Evolutionary conservation across 1,284 basidiomycete species (phyloP), one percentile per base, ranked within the genome.

Genomic region (Albatrellus sp.): DNA sequence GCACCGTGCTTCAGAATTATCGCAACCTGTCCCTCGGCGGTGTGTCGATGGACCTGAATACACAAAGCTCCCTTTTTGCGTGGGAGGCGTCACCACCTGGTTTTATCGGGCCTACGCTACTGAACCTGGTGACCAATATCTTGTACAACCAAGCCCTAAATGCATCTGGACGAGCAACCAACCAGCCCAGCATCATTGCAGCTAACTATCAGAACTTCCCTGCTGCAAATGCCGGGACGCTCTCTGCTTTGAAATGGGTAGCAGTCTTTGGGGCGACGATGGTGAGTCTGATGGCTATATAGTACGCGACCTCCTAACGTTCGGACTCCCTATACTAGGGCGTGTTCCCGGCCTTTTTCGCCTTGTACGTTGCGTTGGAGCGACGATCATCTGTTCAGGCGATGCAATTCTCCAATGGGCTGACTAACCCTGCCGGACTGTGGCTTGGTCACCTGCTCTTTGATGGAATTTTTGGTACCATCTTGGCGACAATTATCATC

Each of bases 361-460:
- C 80, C 8, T 58, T 90, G 11, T 90, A 89, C 57, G 80, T 86
- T 5, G 74, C 75, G 13, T 73, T 69, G 50, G 83, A 82, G 56
- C 73, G 75, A 24, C 68, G 69, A 37, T 80, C 77, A 7, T 75
- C 73, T 35, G 82, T 80, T 2, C 84, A 80, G 60, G 82, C 80
- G 5, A 89, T 84, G 80, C 79, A 83, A 49, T 62, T 82, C 24
- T 85, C 80, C 30, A 90, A 90, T 55, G 86, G 86, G 0, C 64
- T 88, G 29, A 71, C 77, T 5, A 68, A 82, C 44, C 83, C 86
- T 5, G 59, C 75, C 28, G 82, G 80, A 0, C 65, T 89, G 19
- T 89, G 86, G 85, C 64, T 88, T 1, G 86, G 86, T 0, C 86
- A 90, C 59, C 66, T 88, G 5, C 63, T 82, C 52, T 86, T 83